Conservation (phyloP, 495 filamentous ascomycete genomes). For the Viridothelium virens region DNA sequence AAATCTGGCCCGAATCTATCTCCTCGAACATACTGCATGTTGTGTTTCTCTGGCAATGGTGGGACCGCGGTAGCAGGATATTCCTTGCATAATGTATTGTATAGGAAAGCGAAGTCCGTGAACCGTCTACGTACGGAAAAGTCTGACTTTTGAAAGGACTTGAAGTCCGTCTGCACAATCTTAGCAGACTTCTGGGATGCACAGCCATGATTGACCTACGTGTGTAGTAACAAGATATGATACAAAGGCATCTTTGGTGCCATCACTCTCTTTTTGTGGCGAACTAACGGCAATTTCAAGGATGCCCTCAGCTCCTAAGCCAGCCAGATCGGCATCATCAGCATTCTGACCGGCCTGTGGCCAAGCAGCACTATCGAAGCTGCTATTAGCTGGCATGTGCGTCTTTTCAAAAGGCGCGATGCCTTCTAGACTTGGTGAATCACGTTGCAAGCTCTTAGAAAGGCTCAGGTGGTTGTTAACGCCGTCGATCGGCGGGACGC, state of each 20-base stretch:
- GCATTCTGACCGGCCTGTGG: slow-evolving; percentile 25
- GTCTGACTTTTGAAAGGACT: slow-evolving; percentile 72
- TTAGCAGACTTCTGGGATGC: slow-evolving; percentile 9
- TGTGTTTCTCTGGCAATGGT: slow-evolving; percentile 94
- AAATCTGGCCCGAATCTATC: slow-evolving; percentile 93
- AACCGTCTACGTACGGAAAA: slow-evolving; percentile 80
- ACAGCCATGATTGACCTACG: slow-evolving; percentile 46
- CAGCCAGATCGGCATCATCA: slow-evolving; percentile 24
- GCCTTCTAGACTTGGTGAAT: not conserved
- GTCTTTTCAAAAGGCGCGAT: not conserved
- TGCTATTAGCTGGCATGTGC: slow-evolving; percentile 15
- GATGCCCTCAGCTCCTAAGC: slow-evolving; percentile 45
- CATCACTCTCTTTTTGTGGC: slow-evolving; percentile 87
- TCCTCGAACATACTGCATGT: slow-evolving; percentile 95
- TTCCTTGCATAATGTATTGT: slow-evolving; percentile 76
- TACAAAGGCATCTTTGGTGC: slow-evolving; percentile 95
- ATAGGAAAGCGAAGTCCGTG: slow-evolving; percentile 95
- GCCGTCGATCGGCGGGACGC: not conserved
- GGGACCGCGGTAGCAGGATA: slow-evolving; percentile 89
- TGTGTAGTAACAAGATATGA: slow-evolving; percentile 89
- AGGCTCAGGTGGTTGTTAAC: not conserved
- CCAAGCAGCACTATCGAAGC: slow-evolving; percentile 20
- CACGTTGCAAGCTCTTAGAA: not conserved
- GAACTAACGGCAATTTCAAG: slow-evolving; percentile 75
- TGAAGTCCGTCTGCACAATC: slow-evolving; percentile 70